These are phyloP conservation scores for Russula griseocarnosa DNA, from an alignment of 768 basidiomycete species.

Conservation along the genomic window DNA sequence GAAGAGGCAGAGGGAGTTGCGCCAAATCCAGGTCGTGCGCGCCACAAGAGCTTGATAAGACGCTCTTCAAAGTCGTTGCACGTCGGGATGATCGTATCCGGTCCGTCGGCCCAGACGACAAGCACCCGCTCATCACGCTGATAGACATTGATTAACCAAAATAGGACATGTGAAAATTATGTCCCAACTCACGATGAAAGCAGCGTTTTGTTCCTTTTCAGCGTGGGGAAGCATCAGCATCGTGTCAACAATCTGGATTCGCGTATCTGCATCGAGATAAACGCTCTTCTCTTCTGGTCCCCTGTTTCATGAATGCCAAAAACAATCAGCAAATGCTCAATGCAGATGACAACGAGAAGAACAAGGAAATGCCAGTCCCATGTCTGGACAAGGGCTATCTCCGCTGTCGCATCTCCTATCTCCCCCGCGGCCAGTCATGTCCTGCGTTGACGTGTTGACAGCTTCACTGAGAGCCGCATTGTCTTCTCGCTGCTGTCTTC, in stretches of 20 bases:
- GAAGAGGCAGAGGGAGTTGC: conserved; percentile 32
- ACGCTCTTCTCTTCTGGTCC: conserved; percentile 38
- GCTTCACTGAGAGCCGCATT: conserved; percentile 10
- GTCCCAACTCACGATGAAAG: conserved; percentile 64
- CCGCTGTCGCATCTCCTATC: not conserved
- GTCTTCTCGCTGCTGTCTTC: conserved; percentile 1
- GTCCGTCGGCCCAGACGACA: conserved; percentile 78
- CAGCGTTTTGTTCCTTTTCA: conserved; percentile 52
- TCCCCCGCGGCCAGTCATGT: not conserved
- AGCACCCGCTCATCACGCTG: conserved; percentile 81
- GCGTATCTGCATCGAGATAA: conserved; percentile 52
- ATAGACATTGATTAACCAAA: not conserved
- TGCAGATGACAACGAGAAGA: not conserved
- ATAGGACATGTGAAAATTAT: not conserved
- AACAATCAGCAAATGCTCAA: conserved; percentile 12
- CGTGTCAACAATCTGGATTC: conserved; percentile 80
- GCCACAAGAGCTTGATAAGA: conserved; percentile 56
- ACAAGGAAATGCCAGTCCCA: not conserved
- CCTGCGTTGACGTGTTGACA: not conserved
- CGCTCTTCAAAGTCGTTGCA: conserved; percentile 53
- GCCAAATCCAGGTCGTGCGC: conserved; percentile 37
- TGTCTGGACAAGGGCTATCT: not conserved
- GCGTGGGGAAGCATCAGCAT: conserved; percentile 67
- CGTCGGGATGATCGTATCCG: conserved; percentile 66
- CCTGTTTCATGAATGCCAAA: conserved; percentile 24